Evolutionary conservation across 306 rosid species (phyloP), one percentile per base, ranked within the genome.

Genomic region (Cucurbita ficifolia): DNA sequence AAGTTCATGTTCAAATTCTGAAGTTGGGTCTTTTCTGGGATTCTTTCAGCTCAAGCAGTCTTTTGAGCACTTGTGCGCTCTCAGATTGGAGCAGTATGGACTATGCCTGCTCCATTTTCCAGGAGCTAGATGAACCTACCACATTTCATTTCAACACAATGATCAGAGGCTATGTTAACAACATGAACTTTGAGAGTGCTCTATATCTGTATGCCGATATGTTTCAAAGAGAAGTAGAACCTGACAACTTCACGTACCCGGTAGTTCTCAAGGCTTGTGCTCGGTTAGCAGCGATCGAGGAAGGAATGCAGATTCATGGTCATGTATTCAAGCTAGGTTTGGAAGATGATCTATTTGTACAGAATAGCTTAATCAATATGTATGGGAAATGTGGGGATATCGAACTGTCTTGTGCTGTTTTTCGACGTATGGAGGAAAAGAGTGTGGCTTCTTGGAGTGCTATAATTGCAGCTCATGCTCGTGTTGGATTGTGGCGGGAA

Each of bases 391-490:
- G 85, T 63, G 75, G 82, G 53, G 76, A 72, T 74, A 72, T 90
- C 52, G 60, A 69, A 38, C 75, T 45, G 68, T 84, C 96, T 21
- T 17, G 80, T 21, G 75, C 16, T 12, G 82, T 90, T 72, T 92
- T 92, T 81, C 83, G 78, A 73, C 35, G 79, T 64, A 81, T 90
- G 77, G 75, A 16, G 64, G 86, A 79, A 29, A 92, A 57, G 79
- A 90, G 84, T 79, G 83, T 86, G 45, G 96, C 96, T 75, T 88
- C 98, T 38, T 92, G 98, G 98, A 90, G 98, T 84, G 84, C 91
- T 51, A 74, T 88, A 24, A 88, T 92, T 84, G 83, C 87, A 73
- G 96, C 88, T 75, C 88, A 90, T 82, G 91, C 87, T 71, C 72
- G 78, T 78, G 75, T 74, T 42, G 88, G 85, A 7, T 64, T 88